Conservation (phyloP, 768 basidiomycete genomes). For the Lentinula guzmanii region DNA sequence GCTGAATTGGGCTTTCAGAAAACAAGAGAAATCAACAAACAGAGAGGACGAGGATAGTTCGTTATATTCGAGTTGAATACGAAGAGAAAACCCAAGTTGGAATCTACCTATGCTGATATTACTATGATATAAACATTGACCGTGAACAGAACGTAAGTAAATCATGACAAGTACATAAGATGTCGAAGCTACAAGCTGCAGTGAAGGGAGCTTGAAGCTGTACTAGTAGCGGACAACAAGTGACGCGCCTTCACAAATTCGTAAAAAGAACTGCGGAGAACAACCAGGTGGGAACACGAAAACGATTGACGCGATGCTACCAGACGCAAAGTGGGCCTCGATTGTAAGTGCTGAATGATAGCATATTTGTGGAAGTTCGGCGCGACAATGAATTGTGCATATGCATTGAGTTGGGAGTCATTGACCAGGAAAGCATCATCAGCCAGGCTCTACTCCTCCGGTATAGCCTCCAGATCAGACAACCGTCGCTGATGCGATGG, state of each 20-base stretch:
- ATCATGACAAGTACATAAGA: neutral
- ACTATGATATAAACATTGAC: neutral
- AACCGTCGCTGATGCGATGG: neutral
- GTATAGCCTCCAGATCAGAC: constrained; percentile 4
- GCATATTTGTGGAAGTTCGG: too few species aligned
- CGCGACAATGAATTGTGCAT: too few species aligned
- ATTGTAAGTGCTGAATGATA: too few species aligned
- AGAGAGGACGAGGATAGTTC: neutral
- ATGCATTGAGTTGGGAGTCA: neutral
- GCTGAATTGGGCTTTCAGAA: constrained; percentile 3
- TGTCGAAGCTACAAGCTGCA: neutral
- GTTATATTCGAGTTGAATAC: neutral
- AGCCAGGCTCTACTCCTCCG: neutral
- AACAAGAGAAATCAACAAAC: too few species aligned
- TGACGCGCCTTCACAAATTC: neutral
- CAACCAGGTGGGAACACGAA: neutral
- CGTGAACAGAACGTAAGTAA: too few species aligned
- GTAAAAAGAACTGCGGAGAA: too few species aligned
- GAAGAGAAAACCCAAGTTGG: neutral
- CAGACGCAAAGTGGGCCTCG: too few species aligned
- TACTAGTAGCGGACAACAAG: neutral
- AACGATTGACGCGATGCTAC: neutral
- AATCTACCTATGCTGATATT: too few species aligned
- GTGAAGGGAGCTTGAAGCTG: neutral
- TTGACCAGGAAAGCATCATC: neutral